Conservation (phyloP, 768 basidiomycete genomes). For the Boletus subparvulus region DNA sequence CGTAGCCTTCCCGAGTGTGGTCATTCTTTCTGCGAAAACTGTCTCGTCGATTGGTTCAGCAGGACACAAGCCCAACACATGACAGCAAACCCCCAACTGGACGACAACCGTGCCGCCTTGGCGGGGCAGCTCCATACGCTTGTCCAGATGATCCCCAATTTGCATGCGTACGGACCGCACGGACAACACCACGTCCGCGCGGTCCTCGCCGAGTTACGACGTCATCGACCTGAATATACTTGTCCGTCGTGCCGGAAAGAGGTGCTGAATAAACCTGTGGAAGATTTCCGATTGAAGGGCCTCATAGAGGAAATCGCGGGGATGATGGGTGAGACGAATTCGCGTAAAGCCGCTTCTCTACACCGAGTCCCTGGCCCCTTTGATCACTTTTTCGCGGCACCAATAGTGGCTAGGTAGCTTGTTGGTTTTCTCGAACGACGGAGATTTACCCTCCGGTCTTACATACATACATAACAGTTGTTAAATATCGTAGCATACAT, state of each 20-base stretch:
- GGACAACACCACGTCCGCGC: conserved; percentile 19
- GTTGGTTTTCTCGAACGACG: not conserved
- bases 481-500: not conserved
- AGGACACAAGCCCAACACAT: conserved; percentile 52
- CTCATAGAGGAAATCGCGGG: conserved; percentile 51
- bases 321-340: conserved; percentile 48
- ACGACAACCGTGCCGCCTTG: conserved; percentile 29
- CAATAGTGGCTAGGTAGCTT: conserved; percentile 1
- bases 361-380: conserved; percentile 34
- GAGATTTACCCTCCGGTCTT: not conserved
- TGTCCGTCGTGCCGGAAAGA: conserved; percentile 65
- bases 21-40: conserved; percentile 65
- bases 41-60: conserved; percentile 55
- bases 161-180: conserved; percentile 17
- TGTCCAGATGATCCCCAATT: conserved; percentile 22
- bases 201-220: conserved; percentile 25
- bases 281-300: conserved; percentile 61
- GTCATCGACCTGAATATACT: conserved; percentile 50
- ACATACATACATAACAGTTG: not conserved
- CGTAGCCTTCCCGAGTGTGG: conserved; percentile 63
- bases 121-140: conserved; percentile 17
- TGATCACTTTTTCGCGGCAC: conserved; percentile 45
- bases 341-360: conserved; percentile 17
- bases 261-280: conserved; percentile 51
- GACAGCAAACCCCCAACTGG: conserved; percentile 45